Conservation (phyloP, 257 asterid genomes). For the Solanum habrochaites region DNA sequence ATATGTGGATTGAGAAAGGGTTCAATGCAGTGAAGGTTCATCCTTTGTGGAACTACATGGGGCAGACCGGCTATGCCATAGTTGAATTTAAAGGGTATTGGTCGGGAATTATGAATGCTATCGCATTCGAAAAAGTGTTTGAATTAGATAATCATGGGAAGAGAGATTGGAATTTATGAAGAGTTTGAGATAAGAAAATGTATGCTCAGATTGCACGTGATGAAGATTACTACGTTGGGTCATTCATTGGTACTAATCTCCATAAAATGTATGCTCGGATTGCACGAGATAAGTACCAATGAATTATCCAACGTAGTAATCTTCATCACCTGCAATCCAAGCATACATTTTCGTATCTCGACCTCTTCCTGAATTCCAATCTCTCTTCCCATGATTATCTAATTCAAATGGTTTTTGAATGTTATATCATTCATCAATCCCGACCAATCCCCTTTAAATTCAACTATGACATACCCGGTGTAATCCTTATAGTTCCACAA, state of each 20-base stretch:
- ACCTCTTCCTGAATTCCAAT: constrained; percentile 1
- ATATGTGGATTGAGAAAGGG: constrained; percentile 21
- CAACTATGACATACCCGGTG: constrained; percentile 39
- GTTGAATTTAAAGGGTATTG: constrained; percentile 35
- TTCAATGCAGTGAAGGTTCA: constrained; percentile 32
- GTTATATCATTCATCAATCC: constrained; percentile 38
- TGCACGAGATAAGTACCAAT: constrained; percentile 34
- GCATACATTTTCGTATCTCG: constrained; percentile 4
- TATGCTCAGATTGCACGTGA: constrained; percentile 48
- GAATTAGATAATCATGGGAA: constrained; percentile 35
- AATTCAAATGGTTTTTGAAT: constrained; percentile 35
- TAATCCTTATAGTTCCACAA: constrained; percentile 30
- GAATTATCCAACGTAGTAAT: constrained; percentile 20
- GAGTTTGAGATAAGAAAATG: not conserved
- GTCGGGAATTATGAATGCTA: constrained; percentile 35
- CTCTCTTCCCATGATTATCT: constrained; percentile 29
- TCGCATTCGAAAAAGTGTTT: constrained; percentile 30
- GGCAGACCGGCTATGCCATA: constrained; percentile 35
- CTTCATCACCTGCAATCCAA: constrained; percentile 63
- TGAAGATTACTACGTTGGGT: constrained; percentile 36
- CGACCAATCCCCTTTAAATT: constrained; percentile 26
- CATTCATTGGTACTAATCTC: constrained; percentile 22
- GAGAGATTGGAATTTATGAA: constrained; percentile 9
- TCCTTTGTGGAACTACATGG: constrained; percentile 28
- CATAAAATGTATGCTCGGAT: no score